Conservation (phyloP, 495 filamentous ascomycete genomes). For the Aspergillus funiculosus region DNA sequence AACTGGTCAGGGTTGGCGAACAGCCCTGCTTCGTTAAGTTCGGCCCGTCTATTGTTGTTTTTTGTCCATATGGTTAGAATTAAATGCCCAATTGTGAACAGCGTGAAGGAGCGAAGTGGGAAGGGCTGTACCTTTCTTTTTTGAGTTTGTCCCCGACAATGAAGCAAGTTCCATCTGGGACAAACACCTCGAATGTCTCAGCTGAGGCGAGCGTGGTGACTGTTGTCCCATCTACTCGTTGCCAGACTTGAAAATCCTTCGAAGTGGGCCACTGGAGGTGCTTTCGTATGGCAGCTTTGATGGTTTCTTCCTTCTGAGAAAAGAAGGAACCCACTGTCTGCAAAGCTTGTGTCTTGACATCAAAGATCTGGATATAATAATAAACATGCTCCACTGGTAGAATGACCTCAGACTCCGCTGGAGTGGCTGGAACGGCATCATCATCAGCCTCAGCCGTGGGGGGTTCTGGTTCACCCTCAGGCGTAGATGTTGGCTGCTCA, state of each 20-base stretch:
- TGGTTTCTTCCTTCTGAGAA: constrained; percentile 39
- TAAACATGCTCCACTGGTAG: constrained; percentile 39
- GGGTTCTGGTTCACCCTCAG: constrained; percentile 4
- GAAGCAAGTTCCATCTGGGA: constrained; percentile 40
- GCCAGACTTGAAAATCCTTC: constrained; percentile 44
- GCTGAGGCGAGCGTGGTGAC: constrained; percentile 36
- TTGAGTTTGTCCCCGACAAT: constrained; percentile 41
- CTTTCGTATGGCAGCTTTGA: constrained; percentile 39
- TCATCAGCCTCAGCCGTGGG: constrained; percentile 2
- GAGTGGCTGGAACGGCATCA: constrained; percentile 4
- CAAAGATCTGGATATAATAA: constrained; percentile 49
- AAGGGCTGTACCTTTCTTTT: constrained; percentile 40
- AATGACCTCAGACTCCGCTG: constrained; percentile 14
- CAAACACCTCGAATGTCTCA: constrained; percentile 35
- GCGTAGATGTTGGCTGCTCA: background rate
- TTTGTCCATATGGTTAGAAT: too few relatives aligned
- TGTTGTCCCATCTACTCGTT: constrained; percentile 37
- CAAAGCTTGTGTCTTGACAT: constrained; percentile 40
- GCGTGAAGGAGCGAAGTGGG: too few relatives aligned
- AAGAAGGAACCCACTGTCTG: constrained; percentile 51
- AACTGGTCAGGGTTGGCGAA: constrained; percentile 42
- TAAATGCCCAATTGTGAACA: too few relatives aligned
- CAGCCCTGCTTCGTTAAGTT: constrained; percentile 36
- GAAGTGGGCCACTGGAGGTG: constrained; percentile 34
- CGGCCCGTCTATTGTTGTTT: constrained; percentile 31